Percentiles rank a stretch among this genome's conserved stretches.
Evolutionary conservation across 2,329 filamentous ascomycete genomes (phyloP).

Genomic region (Chaetomium globosum): DNA sequence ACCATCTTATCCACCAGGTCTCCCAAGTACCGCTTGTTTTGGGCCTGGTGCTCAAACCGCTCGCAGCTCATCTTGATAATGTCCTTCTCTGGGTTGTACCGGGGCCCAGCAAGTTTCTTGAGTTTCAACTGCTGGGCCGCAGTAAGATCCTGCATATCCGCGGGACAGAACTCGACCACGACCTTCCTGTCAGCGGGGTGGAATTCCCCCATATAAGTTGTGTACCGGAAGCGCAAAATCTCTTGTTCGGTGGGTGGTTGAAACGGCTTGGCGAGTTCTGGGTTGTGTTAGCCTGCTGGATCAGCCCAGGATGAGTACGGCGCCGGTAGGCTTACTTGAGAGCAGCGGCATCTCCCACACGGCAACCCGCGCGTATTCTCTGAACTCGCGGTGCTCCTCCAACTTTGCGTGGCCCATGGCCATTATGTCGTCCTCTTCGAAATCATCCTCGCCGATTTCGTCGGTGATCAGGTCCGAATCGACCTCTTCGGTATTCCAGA

Average conservation of each 20-base stretch:
- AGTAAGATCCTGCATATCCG: conserved; percentile 67
- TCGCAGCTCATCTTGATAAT: conserved; percentile 89
- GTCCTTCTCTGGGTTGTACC: conserved; percentile 84
- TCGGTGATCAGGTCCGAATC: conserved; percentile 53
- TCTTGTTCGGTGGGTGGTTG: conserved; percentile 66
- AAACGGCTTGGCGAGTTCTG: conserved; percentile 84
- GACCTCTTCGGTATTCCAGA: conserved; percentile 55
- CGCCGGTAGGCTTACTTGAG: conserved; percentile 63
- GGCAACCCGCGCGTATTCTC: conserved; percentile 82
- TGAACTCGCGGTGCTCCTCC: conserved; percentile 82
- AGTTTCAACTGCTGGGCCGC: conserved; percentile 74
- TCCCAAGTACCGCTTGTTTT: conserved; percentile 94
- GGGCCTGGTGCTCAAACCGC: conserved; percentile 81
- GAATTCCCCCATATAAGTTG: conserved; percentile 89
- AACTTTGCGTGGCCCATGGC: conserved; percentile 82
- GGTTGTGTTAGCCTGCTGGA: conserved; percentile 27
- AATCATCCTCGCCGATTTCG: conserved; percentile 61
- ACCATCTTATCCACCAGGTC: conserved; percentile 76
- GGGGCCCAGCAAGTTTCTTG: conserved; percentile 79
- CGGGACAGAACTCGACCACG: conserved; percentile 82
- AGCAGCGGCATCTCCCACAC: conserved; percentile 97
- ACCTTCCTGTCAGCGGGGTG: conserved; percentile 94
- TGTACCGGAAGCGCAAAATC: conserved; percentile 92
- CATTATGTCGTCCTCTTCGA: conserved; percentile 81
- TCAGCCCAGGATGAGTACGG: background rate